These are phyloP conservation scores for Plasmodium adleri DNA, from an alignment of 169 alveolate species.

Conservation along the genomic window DNA sequence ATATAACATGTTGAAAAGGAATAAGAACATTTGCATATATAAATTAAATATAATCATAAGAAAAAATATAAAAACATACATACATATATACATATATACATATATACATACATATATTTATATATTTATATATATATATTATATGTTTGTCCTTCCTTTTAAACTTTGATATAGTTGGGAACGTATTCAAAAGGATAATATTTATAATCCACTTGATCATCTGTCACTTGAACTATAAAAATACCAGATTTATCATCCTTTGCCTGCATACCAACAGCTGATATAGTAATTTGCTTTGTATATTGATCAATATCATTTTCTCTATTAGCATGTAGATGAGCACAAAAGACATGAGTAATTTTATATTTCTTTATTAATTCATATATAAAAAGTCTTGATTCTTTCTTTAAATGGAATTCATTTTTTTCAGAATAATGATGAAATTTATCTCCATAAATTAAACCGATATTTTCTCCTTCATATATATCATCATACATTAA, in stretches of 20 bases:
- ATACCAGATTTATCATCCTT: constrained; percentile 25
- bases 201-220: constrained; percentile 28
- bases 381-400: constrained; percentile 25
- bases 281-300: constrained; percentile 43
- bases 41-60: too few relatives aligned
- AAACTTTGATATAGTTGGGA: neutral
- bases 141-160: neutral
- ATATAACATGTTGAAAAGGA: neutral
- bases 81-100: neutral
- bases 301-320: constrained; percentile 19
- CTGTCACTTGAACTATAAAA: constrained; percentile 23
- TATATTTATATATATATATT: too few relatives aligned
- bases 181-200: constrained; percentile 31
- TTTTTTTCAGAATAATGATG: constrained; percentile 23
- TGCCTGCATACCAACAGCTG: constrained; percentile 42
- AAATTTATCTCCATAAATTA: constrained; percentile 34
- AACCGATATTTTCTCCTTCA: constrained; percentile 48
- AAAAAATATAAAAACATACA: neutral
- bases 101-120: neutral
- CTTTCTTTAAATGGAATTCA: constrained; percentile 36
- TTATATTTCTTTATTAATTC: constrained; percentile 50
- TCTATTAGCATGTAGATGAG: constrained; percentile 52
- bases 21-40: neutral
- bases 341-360: constrained; percentile 40
- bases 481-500: constrained; percentile 41